These are phyloP conservation scores for Stylosanthes scabra DNA, from an alignment of 331 rosid genomes.

Conservation along the genomic window DNA sequence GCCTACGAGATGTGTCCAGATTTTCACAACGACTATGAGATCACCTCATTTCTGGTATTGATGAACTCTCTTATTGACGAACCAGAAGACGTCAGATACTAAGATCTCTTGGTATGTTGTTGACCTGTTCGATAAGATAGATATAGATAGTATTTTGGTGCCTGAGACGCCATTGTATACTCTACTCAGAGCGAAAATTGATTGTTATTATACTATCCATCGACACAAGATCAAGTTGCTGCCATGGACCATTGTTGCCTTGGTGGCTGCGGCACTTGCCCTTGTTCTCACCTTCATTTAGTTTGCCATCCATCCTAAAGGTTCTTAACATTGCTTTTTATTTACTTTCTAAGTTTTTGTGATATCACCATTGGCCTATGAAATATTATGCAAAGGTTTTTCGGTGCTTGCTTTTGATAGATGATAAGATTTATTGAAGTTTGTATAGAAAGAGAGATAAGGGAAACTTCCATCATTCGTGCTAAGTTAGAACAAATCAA, in stretches of 20 bases:
- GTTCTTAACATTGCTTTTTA: no score
- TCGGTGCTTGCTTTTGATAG: no score
- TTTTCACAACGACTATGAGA: constrained; percentile 10
- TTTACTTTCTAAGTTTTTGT: no score
- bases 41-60: constrained; percentile 27
- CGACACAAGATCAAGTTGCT: neutral
- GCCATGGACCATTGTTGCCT: constrained; percentile 13
- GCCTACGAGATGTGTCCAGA: constrained; percentile 32
- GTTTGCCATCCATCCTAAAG: neutral
- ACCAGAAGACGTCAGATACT: constrained; percentile 16
- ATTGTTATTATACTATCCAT: neutral
- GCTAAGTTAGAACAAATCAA: no score
- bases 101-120: neutral
- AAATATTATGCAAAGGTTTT: no score
- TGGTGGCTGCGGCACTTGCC: neutral
- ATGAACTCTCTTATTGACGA: constrained; percentile 32
- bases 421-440: no score
- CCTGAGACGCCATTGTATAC: neutral
- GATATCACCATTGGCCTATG: no score
- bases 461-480: no score
- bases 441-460: no score
- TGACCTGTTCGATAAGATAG: constrained; percentile 21
- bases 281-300: constrained; percentile 1
- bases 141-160: constrained; percentile 11
- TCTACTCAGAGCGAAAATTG: neutral